A percentile compares a stretch with the other conserved stretches of the same genome.
These are phyloP conservation scores for Willaertia magna DNA, from an alignment of 208 protist species.

Conservation along the genomic window DNA sequence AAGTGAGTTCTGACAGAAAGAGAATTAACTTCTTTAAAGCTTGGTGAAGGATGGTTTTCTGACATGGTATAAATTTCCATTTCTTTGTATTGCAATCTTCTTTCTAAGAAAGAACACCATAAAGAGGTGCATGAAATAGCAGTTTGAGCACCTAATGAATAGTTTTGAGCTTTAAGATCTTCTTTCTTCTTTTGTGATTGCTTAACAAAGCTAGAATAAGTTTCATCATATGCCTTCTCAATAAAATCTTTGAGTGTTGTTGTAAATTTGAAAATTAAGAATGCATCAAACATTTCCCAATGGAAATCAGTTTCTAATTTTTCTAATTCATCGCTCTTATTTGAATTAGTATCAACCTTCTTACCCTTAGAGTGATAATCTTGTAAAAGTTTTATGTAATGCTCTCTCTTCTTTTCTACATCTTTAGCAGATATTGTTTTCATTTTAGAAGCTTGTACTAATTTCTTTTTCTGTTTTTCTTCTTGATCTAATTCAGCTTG, in stretches of 20 bases:
- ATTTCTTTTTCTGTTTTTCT: not conserved
- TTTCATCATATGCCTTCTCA: not conserved
- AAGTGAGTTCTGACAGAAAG: not conserved
- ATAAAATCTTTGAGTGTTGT: not conserved
- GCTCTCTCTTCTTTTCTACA: not conserved
- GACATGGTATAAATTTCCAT: not conserved
- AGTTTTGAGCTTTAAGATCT: not conserved
- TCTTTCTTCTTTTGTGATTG: not conserved
- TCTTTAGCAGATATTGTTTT: not conserved
- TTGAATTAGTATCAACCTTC: not conserved
- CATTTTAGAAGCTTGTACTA: too few relatives aligned
- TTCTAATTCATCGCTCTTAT: not conserved
- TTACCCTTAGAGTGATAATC: not conserved
- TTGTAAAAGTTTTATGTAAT: not conserved
- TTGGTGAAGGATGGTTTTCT: not conserved
- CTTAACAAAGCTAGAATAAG: not conserved
- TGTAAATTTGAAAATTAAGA: not conserved
- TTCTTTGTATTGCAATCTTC: not conserved
- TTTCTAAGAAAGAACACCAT: not conserved
- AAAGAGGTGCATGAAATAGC: not conserved
- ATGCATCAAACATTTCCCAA: not conserved
- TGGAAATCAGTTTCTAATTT: not conserved
- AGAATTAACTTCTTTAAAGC: not conserved
- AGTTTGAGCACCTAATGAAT: not conserved
- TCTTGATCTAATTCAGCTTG: not conserved